Percentiles rank a stretch among this genome's conserved stretches.
phyloP scores from a whole-genome alignment of 257 asterid genomes.

The Buddleja alternifolia region DNA sequence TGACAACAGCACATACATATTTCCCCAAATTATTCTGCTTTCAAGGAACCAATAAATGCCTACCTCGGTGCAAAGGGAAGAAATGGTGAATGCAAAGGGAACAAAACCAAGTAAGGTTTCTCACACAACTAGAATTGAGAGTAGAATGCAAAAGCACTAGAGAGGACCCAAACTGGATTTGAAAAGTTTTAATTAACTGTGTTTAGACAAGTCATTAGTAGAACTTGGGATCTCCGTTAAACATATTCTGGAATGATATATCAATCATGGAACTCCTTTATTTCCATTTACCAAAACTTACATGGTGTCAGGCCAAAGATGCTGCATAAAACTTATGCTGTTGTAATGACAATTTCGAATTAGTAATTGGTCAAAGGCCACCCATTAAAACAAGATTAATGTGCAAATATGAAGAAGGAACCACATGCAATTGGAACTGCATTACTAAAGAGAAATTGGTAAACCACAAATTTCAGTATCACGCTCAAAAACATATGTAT shows the following conservation, averaged over 20 bases:
- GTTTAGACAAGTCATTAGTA: not conserved
- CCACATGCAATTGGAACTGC: not conserved
- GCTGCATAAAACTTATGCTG: too few species aligned
- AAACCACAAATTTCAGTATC: too few species aligned
- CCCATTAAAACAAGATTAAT: not conserved
- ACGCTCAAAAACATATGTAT: not conserved
- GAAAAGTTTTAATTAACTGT: not conserved
- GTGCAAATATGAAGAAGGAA: not conserved
- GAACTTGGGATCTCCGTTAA: too few species aligned
- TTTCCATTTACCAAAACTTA: not conserved
- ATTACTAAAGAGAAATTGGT: too few species aligned
- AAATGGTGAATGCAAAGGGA: not conserved
- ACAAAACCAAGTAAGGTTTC: not conserved
- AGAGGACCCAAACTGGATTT: not conserved
- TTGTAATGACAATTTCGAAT: not conserved
- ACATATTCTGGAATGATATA: not conserved
- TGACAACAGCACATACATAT: conserved; percentile 9
- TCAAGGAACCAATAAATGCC: not conserved
- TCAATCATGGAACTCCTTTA: too few species aligned
- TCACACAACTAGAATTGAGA: not conserved
- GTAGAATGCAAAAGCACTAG: not conserved
- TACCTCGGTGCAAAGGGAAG: not conserved
- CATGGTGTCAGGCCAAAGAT: not conserved
- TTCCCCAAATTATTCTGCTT: not conserved
- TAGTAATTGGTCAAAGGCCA: not conserved